Evolutionary conservation across 129 eudicot species (phyloP).

Genomic region (Heracleum sosnowskyi): DNA sequence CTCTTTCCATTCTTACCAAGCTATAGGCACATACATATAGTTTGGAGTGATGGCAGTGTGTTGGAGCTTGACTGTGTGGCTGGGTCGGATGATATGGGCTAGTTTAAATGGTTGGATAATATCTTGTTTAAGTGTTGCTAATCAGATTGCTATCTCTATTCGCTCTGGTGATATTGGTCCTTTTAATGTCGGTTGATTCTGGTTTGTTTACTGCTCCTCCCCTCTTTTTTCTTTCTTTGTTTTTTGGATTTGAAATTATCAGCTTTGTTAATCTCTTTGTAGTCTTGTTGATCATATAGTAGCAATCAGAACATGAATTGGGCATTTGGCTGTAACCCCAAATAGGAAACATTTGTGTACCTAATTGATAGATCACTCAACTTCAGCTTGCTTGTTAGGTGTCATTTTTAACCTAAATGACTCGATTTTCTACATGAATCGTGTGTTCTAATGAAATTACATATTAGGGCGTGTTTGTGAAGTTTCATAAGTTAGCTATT

Average conservation of each 20-base stretch:
- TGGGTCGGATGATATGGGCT: slow-evolving; percentile 60
- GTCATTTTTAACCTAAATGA: not conserved
- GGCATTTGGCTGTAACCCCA: not conserved
- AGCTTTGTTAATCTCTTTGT: not conserved
- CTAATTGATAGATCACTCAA: not conserved
- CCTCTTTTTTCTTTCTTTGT: not conserved
- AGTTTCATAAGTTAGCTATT: too few relatives aligned
- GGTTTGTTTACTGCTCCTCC: not conserved
- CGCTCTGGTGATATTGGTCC: slow-evolving; percentile 78
- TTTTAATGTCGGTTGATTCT: slow-evolving; percentile 50
- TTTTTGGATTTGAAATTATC: not conserved
- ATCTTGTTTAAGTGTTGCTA: slow-evolving; percentile 68
- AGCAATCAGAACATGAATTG: not conserved
- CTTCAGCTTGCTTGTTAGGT: not conserved
- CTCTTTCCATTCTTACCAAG: not conserved
- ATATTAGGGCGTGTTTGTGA: too few relatives aligned
- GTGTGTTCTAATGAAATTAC: too few relatives aligned
- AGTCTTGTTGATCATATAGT: not conserved
- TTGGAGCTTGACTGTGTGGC: slow-evolving; percentile 49
- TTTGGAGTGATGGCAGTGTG: slow-evolving; percentile 48
- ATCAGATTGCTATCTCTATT: slow-evolving; percentile 68
- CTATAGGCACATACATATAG: too few relatives aligned
- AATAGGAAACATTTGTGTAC: not conserved
- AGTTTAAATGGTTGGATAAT: slow-evolving; percentile 57
- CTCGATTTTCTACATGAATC: not conserved